Base-by-base conservation (phyloP, 1,139 yeast genomes). In the Suhomyces wounanorum region DNA sequence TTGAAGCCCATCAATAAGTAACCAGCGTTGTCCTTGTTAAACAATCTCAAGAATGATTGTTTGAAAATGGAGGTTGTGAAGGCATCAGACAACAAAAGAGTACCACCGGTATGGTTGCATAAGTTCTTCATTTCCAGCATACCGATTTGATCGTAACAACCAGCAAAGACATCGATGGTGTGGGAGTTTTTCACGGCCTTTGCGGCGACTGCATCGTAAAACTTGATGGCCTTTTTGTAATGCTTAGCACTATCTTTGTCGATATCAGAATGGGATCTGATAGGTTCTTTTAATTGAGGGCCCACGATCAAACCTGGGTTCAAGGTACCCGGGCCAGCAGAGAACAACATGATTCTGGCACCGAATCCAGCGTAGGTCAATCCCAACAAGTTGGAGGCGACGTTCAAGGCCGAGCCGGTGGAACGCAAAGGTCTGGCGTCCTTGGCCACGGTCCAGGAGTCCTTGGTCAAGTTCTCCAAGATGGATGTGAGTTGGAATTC, bases 131-230 rank as follows among this genome's bases (percentile, higher is more conserved):
- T 94, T 75, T 94, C 99, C 61, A 88, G 86, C 82, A 94, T 86
- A 68, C 99, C 99, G 58, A 92, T 89, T 77, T 94, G 99, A 73
- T 94, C 99, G 67, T 91, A 92, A 73, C 97, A 91, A 54, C 99
- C 99, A 38, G 96, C 98, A 73, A 91, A 92, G 48, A 94, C 84
- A 70, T 94, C 99, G 49, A 94, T 85, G 23, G 95, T 83, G 65
- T 91, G 97, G 25, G 95, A 89, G 66, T 89, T 88, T 49, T 83
- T 81, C 50, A 79, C 81, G 13, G 86, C 86, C 59, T 88, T 87
- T 50, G 84, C 82, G 38, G 96, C 89, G 47, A 94, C 69, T 28
- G 79, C 77, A 57, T 89, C 96, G 70, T 92, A 95, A 66, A 84
- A 92, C 69, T 90, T 88, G 61, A 79, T 81, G 2, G 99, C 97